Percentiles rank a stretch among this genome's conserved stretches.
These are phyloP conservation scores for Saccharomycopsis sp. DNA, from an alignment of 805 yeast genomes.

Conservation along the genomic window DNA sequence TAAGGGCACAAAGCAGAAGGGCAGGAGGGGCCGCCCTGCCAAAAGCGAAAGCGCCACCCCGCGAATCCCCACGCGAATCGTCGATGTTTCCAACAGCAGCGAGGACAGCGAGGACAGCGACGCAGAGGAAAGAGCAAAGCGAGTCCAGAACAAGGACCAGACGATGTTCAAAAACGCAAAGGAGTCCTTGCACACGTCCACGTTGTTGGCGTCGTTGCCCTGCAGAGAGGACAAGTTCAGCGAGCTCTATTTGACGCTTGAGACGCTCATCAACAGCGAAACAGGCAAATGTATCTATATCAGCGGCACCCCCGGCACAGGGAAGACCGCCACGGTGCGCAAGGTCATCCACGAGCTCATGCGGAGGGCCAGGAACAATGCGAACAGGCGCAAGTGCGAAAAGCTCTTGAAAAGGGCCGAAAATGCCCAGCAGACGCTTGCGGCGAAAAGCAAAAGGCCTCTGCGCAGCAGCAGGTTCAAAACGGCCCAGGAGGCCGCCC, in stretches of 20 bases:
- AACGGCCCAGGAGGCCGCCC: neutral
- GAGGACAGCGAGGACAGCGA: conserved; percentile 20
- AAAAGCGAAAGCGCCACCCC: conserved; percentile 9
- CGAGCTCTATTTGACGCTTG: conserved; percentile 58
- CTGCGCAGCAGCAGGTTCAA: neutral
- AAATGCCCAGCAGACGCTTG: neutral
- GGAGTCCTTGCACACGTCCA: conserved; percentile 33
- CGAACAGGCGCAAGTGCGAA: conserved; percentile 5
- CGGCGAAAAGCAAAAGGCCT: neutral
- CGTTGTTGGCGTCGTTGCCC: conserved; percentile 42
- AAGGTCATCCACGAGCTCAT: conserved; percentile 73
- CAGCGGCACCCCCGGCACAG: conserved; percentile 98
- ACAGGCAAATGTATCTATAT: conserved; percentile 83
- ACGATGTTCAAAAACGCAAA: conserved; percentile 31
- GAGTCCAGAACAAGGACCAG: conserved; percentile 25
- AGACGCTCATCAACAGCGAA: conserved; percentile 60
- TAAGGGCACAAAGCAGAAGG: neutral
- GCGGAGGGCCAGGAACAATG: conserved; percentile 28
- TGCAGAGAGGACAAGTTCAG: conserved; percentile 83
- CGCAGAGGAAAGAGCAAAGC: conserved; percentile 24
- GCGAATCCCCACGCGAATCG: conserved; percentile 10
- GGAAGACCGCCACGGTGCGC: conserved; percentile 89
- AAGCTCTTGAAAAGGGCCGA: neutral
- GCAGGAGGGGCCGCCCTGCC: too few relatives aligned
- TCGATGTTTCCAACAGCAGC: conserved; percentile 5